phyloP scores from a whole-genome alignment of 495 filamentous ascomycete species.

The Aspergillus hancockii region DNA sequence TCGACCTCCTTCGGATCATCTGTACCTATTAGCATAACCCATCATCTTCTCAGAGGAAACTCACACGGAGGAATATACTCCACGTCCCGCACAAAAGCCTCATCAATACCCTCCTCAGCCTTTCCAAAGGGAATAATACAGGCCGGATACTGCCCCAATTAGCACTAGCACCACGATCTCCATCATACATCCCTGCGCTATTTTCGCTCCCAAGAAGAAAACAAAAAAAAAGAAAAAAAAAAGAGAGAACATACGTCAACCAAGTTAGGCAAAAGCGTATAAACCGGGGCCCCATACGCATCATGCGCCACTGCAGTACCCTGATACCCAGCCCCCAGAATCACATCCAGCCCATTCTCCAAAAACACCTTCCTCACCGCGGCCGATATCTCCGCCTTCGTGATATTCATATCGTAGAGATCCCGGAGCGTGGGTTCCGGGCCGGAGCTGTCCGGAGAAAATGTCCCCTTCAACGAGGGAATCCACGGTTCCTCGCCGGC shows the following conservation, averaged over 20 bases:
- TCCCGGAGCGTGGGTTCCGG: slow-evolving; percentile 31
- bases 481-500: background rate
- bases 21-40: slow-evolving; percentile 5
- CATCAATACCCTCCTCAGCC: slow-evolving; percentile 20
- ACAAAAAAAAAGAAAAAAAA: background rate
- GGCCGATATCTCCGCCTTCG: slow-evolving; percentile 15
- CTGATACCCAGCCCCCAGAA: slow-evolving; percentile 48
- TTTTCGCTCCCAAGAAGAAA: too few species aligned
- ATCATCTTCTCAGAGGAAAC: background rate
- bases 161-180: slow-evolving; percentile 1
- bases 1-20: slow-evolving; percentile 25
- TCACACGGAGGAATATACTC: slow-evolving; percentile 24
- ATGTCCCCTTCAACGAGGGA: slow-evolving; percentile 12
- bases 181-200: too few species aligned
- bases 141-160: slow-evolving; percentile 35
- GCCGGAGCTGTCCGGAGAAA: slow-evolving; percentile 10
- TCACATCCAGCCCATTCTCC: slow-evolving; percentile 40
- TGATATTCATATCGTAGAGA: slow-evolving; percentile 23
- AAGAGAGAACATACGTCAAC: slow-evolving; percentile 44
- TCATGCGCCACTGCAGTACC: slow-evolving; percentile 50
- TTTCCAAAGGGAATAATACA: slow-evolving; percentile 37
- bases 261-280: slow-evolving; percentile 53
- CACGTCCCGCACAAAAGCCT: slow-evolving; percentile 21
- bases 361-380: slow-evolving; percentile 29
- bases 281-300: slow-evolving; percentile 45